Percentiles rank a stretch among this genome's conserved stretches.
Evolutionary conservation across 2,329 filamentous ascomycete species (phyloP).

Genomic region (Aspergillus sergii): DNA sequence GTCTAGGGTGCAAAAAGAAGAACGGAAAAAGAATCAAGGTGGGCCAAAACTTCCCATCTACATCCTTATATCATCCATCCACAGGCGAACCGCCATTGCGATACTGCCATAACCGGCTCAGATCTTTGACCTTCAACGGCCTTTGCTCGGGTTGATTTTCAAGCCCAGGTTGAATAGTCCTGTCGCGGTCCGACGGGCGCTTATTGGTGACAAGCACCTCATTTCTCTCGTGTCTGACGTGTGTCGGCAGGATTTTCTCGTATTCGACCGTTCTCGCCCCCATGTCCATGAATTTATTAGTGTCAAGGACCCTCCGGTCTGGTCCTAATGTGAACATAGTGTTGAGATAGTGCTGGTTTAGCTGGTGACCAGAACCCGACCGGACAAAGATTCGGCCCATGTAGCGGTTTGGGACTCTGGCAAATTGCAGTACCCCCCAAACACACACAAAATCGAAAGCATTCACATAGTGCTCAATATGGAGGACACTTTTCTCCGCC

Average conservation of each 20-base stretch:
- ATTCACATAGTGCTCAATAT: conserved; percentile 82
- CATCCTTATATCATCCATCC: not conserved
- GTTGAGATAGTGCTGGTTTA: conserved; percentile 50
- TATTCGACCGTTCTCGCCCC: conserved; percentile 22
- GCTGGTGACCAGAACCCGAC: conserved; percentile 43
- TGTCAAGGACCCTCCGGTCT: conserved; percentile 28
- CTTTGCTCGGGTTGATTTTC: not conserved
- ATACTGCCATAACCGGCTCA: conserved; percentile 45
- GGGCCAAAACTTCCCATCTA: not conserved
- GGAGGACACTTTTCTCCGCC: conserved; percentile 54
- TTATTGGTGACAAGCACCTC: not conserved
- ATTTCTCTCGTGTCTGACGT: not conserved
- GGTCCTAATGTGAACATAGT: conserved; percentile 44
- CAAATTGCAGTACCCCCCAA: conserved; percentile 74
- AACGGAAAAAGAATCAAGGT: not conserved
- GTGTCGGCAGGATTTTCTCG: conserved; percentile 2
- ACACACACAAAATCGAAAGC: conserved; percentile 72
- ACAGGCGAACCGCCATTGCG: conserved; percentile 37
- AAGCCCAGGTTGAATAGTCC: not conserved
- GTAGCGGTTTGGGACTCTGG: conserved; percentile 51
- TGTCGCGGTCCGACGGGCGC: not conserved
- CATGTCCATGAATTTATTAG: conserved; percentile 40
- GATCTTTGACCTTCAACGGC: conserved; percentile 33
- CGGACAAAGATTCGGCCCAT: conserved; percentile 53
- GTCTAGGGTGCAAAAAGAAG: not conserved